Conservation (phyloP, 1,139 yeast species). For the Pichia norvegensis region DNA sequence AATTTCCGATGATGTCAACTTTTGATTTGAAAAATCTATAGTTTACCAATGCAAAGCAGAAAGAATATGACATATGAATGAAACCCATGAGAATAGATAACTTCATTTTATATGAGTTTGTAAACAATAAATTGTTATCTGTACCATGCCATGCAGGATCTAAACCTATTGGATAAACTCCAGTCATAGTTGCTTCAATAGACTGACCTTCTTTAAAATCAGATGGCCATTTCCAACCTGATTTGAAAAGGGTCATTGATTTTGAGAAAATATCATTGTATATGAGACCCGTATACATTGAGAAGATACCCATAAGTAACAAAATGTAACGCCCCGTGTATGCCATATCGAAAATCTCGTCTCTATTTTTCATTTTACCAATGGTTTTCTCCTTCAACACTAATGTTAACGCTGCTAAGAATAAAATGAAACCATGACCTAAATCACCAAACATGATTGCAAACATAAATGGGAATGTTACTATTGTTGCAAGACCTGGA, state of each 20-base stretch:
- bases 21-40: constrained; percentile 62
- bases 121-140: constrained; percentile 80
- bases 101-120: constrained; percentile 96
- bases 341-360: constrained; percentile 96
- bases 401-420: constrained; percentile 61
- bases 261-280: constrained; percentile 91
- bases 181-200: constrained; percentile 51
- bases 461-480: constrained; percentile 97
- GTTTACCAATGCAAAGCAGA: constrained; percentile 76
- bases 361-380: constrained; percentile 61
- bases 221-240: constrained; percentile 92
- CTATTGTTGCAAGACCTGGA: constrained; percentile 90
- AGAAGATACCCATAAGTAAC: constrained; percentile 83
- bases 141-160: constrained; percentile 98
- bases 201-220: constrained; percentile 55
- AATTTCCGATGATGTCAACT: constrained; percentile 87
- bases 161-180: constrained; percentile 75
- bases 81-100: constrained; percentile 92
- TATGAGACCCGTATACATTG: constrained; percentile 87
- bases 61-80: constrained; percentile 88
- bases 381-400: constrained; percentile 63
- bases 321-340: constrained; percentile 85
- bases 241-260: constrained; percentile 74
- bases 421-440: constrained; percentile 85
- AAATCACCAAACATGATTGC: constrained; percentile 99